These are phyloP conservation scores for Aspergillus hiratsukae DNA, from an alignment of 2,329 filamentous ascomycete species.

Conservation along the genomic window DNA sequence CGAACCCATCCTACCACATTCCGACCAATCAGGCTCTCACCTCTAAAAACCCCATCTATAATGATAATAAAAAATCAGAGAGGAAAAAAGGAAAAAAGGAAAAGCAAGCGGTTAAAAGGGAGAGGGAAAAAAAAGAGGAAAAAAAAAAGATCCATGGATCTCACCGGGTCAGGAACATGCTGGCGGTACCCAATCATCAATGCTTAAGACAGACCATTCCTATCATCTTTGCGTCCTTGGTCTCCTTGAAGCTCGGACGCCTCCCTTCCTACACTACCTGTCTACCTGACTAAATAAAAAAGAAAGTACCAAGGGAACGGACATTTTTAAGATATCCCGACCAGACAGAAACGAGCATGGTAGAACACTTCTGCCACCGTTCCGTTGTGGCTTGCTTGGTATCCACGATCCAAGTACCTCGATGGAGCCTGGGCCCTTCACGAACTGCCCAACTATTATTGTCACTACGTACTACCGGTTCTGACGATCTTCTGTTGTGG, in stretches of 20 bases:
- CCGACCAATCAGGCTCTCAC: not conserved
- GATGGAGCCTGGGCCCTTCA: not conserved
- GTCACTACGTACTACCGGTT: not conserved
- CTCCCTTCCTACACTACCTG: not conserved
- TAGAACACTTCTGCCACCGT: not conserved
- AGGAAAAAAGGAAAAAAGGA: not conserved
- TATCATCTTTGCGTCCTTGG: not conserved
- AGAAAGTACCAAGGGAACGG: not conserved
- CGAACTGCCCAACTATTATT: not conserved
- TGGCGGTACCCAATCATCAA: constrained; percentile 6
- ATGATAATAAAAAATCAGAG: not conserved
- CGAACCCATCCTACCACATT: too few relatives aligned
- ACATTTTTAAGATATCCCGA: not conserved
- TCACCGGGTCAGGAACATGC: constrained; percentile 1
- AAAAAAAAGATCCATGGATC: not conserved
- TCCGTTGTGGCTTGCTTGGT: not conserved
- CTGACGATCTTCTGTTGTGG: not conserved
- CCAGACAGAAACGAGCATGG: not conserved
- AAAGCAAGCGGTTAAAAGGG: not conserved
- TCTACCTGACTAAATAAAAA: not conserved
- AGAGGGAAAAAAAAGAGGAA: not conserved
- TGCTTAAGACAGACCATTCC: not conserved
- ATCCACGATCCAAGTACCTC: not conserved
- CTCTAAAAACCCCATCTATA: too few relatives aligned
- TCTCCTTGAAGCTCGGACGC: not conserved